These are phyloP conservation scores for Phialophora tarda DNA, from an alignment of 2,329 filamentous ascomycete genomes.

Conservation along the genomic window DNA sequence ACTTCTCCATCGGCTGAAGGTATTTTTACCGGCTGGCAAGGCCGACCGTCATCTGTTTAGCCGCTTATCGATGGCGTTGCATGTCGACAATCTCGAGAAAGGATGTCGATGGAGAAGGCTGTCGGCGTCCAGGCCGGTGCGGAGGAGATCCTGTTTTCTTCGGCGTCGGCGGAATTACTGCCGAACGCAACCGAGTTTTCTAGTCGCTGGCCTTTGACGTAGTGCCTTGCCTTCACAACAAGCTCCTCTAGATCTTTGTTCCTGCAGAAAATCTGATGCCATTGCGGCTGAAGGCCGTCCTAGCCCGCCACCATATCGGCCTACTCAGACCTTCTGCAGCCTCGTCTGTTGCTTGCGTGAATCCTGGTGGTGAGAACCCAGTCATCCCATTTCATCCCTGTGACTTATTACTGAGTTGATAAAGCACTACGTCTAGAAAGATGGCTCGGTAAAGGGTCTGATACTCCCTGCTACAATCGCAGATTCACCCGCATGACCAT, in stretches of 20 bases:
- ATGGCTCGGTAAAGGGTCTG: constrained; percentile 16
- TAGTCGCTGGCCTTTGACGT: background rate
- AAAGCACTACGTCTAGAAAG: constrained; percentile 5
- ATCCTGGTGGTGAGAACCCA: constrained; percentile 5
- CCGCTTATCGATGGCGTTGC: constrained; percentile 4
- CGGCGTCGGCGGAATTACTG: constrained; percentile 6
- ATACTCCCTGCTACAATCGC: background rate
- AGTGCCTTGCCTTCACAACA: background rate
- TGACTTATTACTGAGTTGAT: constrained; percentile 13
- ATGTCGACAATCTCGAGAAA: constrained; percentile 1
- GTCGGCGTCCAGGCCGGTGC: constrained; percentile 27
- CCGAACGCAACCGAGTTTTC: background rate
- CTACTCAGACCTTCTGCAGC: constrained; percentile 14
- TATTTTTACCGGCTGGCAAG: constrained; percentile 8
- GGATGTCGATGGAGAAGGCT: background rate
- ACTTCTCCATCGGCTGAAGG: constrained; percentile 1
- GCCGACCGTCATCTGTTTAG: constrained; percentile 3
- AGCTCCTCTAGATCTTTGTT: constrained; percentile 8
- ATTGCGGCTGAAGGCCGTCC: constrained; percentile 14
- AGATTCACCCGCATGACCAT: constrained; percentile 41
- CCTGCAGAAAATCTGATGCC: constrained; percentile 22
- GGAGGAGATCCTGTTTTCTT: constrained; percentile 8
- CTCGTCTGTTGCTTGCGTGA: background rate
- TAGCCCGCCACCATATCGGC: constrained; percentile 2
- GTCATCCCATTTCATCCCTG: background rate